Percentiles rank a stretch among this genome's conserved stretches.
These are phyloP conservation scores for Yamadazyma taylorii DNA, from an alignment of 1,139 yeast species.

Conservation along the genomic window DNA sequence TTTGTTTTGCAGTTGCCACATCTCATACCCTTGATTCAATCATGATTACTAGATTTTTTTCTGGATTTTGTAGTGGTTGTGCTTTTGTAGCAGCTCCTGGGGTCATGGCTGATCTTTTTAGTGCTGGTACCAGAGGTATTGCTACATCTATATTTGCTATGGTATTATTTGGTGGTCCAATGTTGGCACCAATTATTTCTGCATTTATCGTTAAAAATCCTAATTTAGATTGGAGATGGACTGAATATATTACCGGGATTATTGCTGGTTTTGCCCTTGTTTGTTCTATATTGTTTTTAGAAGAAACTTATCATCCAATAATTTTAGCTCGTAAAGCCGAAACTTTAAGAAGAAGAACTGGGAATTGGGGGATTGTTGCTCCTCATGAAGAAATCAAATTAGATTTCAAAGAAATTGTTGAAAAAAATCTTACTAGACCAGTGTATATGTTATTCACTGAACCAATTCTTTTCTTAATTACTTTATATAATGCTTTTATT, in stretches of 20 bases:
- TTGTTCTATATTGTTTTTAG: constrained; percentile 28
- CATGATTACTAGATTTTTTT: constrained; percentile 39
- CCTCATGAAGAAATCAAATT: constrained; percentile 72
- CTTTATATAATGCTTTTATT: constrained; percentile 76
- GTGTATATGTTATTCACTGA: constrained; percentile 63
- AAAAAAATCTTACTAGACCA: constrained; percentile 70
- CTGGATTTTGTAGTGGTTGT: constrained; percentile 41
- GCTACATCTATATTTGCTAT: constrained; percentile 31
- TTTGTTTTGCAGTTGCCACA: constrained; percentile 37
- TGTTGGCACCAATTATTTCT: constrained; percentile 41
- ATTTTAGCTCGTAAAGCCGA: constrained; percentile 62
- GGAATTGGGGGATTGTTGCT: constrained; percentile 79
- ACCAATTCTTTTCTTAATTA: constrained; percentile 65
- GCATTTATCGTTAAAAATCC: constrained; percentile 31
- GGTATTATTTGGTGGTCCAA: constrained; percentile 43
- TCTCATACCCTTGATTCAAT: constrained; percentile 36
- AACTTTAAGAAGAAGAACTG: constrained; percentile 50
- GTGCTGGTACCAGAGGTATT: constrained; percentile 30
- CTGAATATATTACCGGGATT: constrained; percentile 51
- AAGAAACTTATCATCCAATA: constrained; percentile 49
- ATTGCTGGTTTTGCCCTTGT: constrained; percentile 36
- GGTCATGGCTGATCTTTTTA: constrained; percentile 36
- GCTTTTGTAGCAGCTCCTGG: constrained; percentile 43
- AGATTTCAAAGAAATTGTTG: constrained; percentile 58
- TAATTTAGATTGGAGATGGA: constrained; percentile 56